Evolutionary conservation across 2,329 filamentous ascomycete genomes (phyloP).

Genomic region (Phialophora tarda): DNA sequence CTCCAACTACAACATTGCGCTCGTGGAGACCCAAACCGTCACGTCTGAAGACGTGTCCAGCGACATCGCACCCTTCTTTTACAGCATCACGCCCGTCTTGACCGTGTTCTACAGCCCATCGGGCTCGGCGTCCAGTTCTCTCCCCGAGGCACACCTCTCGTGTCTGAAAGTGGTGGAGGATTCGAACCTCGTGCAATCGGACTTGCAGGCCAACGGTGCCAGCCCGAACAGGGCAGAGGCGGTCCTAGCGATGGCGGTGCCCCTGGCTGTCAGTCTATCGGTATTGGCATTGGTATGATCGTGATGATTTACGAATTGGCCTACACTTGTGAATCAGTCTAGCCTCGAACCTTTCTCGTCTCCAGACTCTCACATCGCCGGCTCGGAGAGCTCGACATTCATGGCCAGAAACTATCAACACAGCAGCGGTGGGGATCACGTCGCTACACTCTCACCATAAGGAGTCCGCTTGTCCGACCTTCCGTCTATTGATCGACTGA

Average conservation of each 20-base stretch:
- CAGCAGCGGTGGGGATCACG: not conserved
- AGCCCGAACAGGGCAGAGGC: not conserved
- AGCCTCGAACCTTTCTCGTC: not conserved
- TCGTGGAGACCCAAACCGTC: constrained; percentile 28
- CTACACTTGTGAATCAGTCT: not conserved
- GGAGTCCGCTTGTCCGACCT: not conserved
- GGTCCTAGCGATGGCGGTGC: not conserved
- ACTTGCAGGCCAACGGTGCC: constrained; percentile 10
- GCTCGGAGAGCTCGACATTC: not conserved
- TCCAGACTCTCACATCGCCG: not conserved
- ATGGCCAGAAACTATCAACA: not conserved
- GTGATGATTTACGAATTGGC: not conserved
- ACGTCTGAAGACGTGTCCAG: constrained; percentile 27
- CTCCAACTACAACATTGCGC: constrained; percentile 23
- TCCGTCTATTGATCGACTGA: not conserved
- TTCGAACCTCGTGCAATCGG: constrained; percentile 10
- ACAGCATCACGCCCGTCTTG: constrained; percentile 28
- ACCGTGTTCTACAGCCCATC: constrained; percentile 24
- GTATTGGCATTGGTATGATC: not conserved
- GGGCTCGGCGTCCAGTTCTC: constrained; percentile 1
- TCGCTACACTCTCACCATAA: not conserved
- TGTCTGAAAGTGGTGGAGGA: constrained; percentile 31
- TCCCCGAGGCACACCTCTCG: constrained; percentile 26
- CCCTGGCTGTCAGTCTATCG: not conserved
- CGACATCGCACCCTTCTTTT: constrained; percentile 29